phyloP scores from a whole-genome alignment of 2,329 filamentous ascomycete genomes.

The Beauveria bassiana region DNA sequence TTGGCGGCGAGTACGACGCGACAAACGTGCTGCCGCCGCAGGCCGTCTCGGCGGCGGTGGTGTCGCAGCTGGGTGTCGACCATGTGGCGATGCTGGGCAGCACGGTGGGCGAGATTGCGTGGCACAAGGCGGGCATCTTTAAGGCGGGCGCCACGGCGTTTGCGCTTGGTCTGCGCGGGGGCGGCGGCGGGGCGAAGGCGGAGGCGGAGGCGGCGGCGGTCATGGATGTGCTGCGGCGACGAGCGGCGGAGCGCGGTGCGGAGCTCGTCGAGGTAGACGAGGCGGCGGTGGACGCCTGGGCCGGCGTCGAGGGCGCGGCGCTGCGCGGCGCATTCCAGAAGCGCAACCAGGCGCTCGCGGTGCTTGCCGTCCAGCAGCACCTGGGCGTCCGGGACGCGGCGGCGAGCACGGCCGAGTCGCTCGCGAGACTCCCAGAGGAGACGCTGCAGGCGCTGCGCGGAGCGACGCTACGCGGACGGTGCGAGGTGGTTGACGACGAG shows the following conservation, averaged over 20 bases:
- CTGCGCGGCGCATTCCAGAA: conserved; percentile 48
- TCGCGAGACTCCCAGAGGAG: conserved; percentile 24
- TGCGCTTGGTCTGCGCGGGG: conserved; percentile 19
- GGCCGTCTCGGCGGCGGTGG: conserved; percentile 60
- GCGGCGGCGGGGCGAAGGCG: conserved; percentile 12
- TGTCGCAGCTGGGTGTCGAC: conserved; percentile 79
- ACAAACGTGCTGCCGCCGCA: conserved; percentile 69
- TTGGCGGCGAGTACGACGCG: conserved; percentile 87
- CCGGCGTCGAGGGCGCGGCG: conserved; percentile 30
- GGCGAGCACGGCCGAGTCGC: conserved; percentile 14
- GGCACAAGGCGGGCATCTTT: conserved; percentile 88
- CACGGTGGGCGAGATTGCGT: conserved; percentile 73
- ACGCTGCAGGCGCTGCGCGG: conserved; percentile 58
- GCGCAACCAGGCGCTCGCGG: conserved; percentile 51
- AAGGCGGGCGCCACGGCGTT: conserved; percentile 48
- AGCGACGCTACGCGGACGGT: conserved; percentile 67
- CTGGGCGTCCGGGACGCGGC: conserved; percentile 26
- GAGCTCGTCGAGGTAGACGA: conserved; percentile 35
- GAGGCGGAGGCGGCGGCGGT: conserved; percentile 24
- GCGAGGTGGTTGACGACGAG: conserved; percentile 54
- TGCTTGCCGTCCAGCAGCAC: conserved; percentile 50
- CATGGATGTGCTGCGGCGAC: conserved; percentile 46
- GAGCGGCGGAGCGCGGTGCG: conserved; percentile 50
- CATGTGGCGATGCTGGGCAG: conserved; percentile 74
- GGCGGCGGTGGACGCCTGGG: conserved; percentile 31